Percentiles rank a stretch among this genome's conserved stretches.
phyloP scores from a whole-genome alignment of 768 basidiomycete species.

The Melanogaster broomeanus region DNA sequence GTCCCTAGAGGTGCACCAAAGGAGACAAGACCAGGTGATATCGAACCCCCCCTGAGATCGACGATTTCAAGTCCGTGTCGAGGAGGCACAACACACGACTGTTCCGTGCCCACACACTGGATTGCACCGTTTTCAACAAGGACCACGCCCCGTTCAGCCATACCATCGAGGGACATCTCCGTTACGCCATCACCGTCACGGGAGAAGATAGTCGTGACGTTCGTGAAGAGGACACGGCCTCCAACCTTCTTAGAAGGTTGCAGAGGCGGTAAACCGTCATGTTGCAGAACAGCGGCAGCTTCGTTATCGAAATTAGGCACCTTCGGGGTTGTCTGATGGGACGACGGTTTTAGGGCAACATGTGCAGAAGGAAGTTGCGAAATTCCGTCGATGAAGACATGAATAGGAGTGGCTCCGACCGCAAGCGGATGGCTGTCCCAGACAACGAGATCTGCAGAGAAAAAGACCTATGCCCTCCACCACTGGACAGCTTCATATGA shows the following conservation, averaged over 20 bases:
- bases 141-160: background rate
- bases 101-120: conserved; percentile 1
- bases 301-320: conserved; percentile 66
- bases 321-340: conserved; percentile 48
- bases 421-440: conserved; percentile 74
- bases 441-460: conserved; percentile 52
- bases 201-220: conserved; percentile 53
- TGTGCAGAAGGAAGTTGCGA: conserved; percentile 53
- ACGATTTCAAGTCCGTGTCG: conserved; percentile 31
- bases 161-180: background rate
- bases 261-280: conserved; percentile 72
- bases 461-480: background rate
- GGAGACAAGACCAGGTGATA: conserved; percentile 66
- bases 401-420: conserved; percentile 70
- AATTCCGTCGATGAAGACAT: conserved; percentile 82
- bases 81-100: background rate
- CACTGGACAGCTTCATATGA: background rate
- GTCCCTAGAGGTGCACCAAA: conserved; percentile 77
- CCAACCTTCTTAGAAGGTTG: conserved; percentile 38
- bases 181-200: conserved; percentile 20
- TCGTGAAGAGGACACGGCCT: conserved; percentile 54
- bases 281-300: conserved; percentile 51
- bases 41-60: conserved; percentile 71
- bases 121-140: conserved; percentile 3
- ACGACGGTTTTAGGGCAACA: conserved; percentile 50